Evolutionary conservation across 352 stramenopile species (phyloP), one percentile per base, ranked within the genome.

Genomic region (Phytopythium sindhum): DNA sequence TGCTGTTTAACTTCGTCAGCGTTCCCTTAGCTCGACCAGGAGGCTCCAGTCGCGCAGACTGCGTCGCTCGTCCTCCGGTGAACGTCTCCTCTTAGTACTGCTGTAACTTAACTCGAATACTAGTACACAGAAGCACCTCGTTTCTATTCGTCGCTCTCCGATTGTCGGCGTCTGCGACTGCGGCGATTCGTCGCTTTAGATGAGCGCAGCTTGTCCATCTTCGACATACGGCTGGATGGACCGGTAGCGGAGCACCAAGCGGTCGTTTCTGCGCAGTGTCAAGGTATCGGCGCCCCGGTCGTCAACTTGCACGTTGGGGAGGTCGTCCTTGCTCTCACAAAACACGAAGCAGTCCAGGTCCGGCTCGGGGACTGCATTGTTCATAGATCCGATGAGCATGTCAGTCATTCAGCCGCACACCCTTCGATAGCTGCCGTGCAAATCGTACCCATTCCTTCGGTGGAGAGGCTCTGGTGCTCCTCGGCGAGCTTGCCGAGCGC

Each of bases 301-400:
- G 61, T 95, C 86, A 31, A 73, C 80, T 72, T 91, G 77, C 44
- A 95, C 67, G 33, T 84, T 69, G 2, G 77, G 74, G 7, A 87
- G 70, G 17, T 75, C 71, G 17, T 66, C 64, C 47, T 82, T 84
- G 63, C 81, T 89, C 67, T 93, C 76, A 60, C 84, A 93, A 56
- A 95, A 93, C 33, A 95, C 86, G 63, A 95, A 95, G 35, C 67
- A 70, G 57, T 95, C 83, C 28, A 95, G 55, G 66, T 93, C 79
- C 2, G 86, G 86, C 55, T 89, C 65, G 1, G 76, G n/a, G 9
- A 92, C 86, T 95, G 45, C n/a, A 4, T 17, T 24, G 53, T 37
- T 6, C 63, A 41, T 33, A 61, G 21, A 26, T 48, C 42, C 1
- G 2, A 24, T 24, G 2, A 23, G 9, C 23, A 44, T 37, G 37